Evolutionary conservation across 768 basidiomycete species (phyloP), one percentile per base, ranked within the genome.

Genomic region (Auriscalpium orientale): DNA sequence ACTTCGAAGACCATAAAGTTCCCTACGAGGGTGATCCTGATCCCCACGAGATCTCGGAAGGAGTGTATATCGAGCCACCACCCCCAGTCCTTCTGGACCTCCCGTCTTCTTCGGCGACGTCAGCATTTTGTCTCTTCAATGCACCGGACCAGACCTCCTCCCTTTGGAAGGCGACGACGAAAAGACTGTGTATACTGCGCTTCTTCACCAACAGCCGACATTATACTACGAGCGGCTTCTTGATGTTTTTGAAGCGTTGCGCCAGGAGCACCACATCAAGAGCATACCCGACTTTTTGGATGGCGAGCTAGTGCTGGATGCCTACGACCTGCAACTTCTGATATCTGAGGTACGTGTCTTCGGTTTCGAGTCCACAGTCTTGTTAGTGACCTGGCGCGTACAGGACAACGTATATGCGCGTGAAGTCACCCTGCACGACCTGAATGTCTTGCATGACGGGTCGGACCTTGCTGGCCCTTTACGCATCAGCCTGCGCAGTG

Each of bases 181-280:
- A 36, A 56, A 61, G 48, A 46, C 49, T 59, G 46, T 34, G 45
- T 69, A 58, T 35, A 65, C 69, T n/a, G 65, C 88, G 7, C 70
- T 91, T 49, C 75, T 91, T 56, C 77, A 81, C 47, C 72, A 81
- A 56, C 76, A 72, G 16, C 87, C 88, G 3, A 86, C 82, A 4
- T 72, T 91, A 8, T 91, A 88, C 67, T 91, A 90, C 62, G 88
- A 90, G 66, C 83, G 88, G 33, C 65, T 91, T 47, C 79, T 78
- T 45, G 74, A 70, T 55, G 79, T 90, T 18, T 90, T 91, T 63
- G 84, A 84, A 54, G 85, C 84, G 55, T 70, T 91, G 45, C 84
- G 87, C 34, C 76, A 79, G 63, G 85, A 89, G 55, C 77, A 80
- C 49, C 66, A 72, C 54, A 64, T 88, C 34, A 70, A 73, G 48